A percentile compares a stretch with the other conserved stretches of the same genome.
Conservation (phyloP, 371 early-diverging fungal species). For the Mucor velutinosus region DNA sequence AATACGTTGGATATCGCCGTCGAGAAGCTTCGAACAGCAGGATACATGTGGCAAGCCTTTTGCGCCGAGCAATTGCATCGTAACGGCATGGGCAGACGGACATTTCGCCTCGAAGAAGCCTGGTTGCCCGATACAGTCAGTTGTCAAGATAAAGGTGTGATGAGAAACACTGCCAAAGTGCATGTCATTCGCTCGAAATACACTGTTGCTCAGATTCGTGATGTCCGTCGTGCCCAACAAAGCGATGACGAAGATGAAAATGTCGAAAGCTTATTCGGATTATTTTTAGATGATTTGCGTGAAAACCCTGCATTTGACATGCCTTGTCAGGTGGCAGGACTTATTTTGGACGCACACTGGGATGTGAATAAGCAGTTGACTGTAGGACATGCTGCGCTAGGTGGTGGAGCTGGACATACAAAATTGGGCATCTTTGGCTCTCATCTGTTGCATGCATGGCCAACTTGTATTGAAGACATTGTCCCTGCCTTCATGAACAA, state of each 20-base stretch:
- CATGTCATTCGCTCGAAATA: conserved; percentile 54
- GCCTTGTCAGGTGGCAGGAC: conserved; percentile 53
- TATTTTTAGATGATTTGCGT: conserved; percentile 50
- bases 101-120: conserved; percentile 67
- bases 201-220: conserved; percentile 58
- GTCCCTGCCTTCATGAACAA: conserved; percentile 55
- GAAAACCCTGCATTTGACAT: conserved; percentile 44
- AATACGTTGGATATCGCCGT: conserved; percentile 53
- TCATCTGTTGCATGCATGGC: conserved; percentile 68
- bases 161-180: conserved; percentile 59
- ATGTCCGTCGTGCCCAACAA: conserved; percentile 63
- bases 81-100: conserved; percentile 57
- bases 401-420: conserved; percentile 56
- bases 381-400: conserved; percentile 69
- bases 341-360: conserved; percentile 65
- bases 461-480: conserved; percentile 61
- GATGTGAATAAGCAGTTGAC: conserved; percentile 49
- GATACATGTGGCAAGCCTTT: conserved; percentile 78
- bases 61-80: conserved; percentile 71
- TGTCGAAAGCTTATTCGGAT: conserved; percentile 35
- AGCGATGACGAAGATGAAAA: conserved; percentile 33
- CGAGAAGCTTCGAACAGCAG: conserved; percentile 62
- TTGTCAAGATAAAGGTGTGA: conserved; percentile 27
- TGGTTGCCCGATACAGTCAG: conserved; percentile 56
- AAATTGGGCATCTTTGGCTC: conserved; percentile 72